Evolutionary conservation across 2,329 filamentous ascomycete species (phyloP), one percentile per base, ranked within the genome.

Genomic region (Colletotrichum sp.): DNA sequence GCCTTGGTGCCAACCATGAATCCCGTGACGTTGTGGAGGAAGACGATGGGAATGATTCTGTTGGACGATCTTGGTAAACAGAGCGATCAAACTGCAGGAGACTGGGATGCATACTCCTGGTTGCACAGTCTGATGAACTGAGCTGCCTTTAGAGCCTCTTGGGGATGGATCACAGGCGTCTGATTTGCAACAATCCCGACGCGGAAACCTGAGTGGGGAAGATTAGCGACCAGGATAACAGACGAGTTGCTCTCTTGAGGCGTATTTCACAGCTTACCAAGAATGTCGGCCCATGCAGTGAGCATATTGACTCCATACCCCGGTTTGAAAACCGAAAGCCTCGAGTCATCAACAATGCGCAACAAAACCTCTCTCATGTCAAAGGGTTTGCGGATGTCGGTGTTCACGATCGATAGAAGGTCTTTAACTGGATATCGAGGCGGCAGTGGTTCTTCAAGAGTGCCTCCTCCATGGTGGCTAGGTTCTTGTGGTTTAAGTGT

Each of bases 311-410:
- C 71, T 18, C 83, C 83, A 66, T 80, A 85, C 8, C 79, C 78
- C 0, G 82, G 82, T 73, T 85, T 85, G 78, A 84, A 84, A 1
- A 76, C 61, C 1, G 79, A 78, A 7, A 84, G 70, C 13, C 82
- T 76, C 4, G 82, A 83, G 47, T 81, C 82, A 70, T 85, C 83
- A 3, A 85, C 82, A 16, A 84, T 78, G 3, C 83, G 80, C 21
- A 83, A 71, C 11, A 85, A 31, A 1, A 84, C 81, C 69, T 84
- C 83, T 11, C 65, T 61, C 68, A 74, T 74, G 24, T 71, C 72
- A 38, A 74, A 51, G 24, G 72, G 72, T 54, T 74, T 62, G 12
- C 72, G 72, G 43, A 85, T 83, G 73, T 47, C 43, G 11, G 43
- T 47, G 43, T 47, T 47, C 43, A 47, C 43, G 43, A 47, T 47